Conservation (phyloP, 2,329 filamentous ascomycete genomes). For the Microthyrium microscopicum region DNA sequence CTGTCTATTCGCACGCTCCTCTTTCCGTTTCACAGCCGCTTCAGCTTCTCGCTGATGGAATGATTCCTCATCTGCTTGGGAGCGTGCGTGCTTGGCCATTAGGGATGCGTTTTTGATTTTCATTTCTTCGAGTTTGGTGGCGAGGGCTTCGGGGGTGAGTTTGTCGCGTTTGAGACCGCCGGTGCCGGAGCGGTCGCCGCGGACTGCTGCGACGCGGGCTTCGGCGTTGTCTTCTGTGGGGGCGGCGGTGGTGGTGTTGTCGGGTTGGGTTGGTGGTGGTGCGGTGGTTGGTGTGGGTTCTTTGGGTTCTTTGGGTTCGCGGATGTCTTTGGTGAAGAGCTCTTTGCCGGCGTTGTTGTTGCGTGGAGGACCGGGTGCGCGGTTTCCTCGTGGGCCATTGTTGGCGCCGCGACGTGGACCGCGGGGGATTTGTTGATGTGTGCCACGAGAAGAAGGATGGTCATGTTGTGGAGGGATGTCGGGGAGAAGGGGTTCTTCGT, state of each 20-base stretch:
- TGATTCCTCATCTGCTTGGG: constrained; percentile 49
- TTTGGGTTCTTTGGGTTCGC: background rate
- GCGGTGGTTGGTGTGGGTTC: background rate
- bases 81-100: constrained; percentile 43
- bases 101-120: constrained; percentile 43
- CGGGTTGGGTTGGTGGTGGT: background rate
- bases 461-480: background rate
- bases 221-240: background rate
- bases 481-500: constrained; percentile 4
- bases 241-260: background rate
- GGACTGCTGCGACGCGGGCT: constrained; percentile 23
- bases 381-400: constrained; percentile 5
- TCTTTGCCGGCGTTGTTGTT: background rate
- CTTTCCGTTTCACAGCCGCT: constrained; percentile 30
- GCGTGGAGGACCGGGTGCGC: too few relatives aligned
- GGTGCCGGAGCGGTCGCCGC: constrained; percentile 37
- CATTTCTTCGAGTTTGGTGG: constrained; percentile 43
- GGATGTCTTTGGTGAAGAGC: background rate
- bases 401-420: constrained; percentile 4
- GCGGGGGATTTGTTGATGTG: constrained; percentile 1
- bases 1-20: constrained; percentile 34
- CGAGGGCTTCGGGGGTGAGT: constrained; percentile 47
- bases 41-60: constrained; percentile 48
- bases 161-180: constrained; percentile 38
- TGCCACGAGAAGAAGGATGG: background rate